phyloP scores from a whole-genome alignment of 768 basidiomycete species.

The Serendipita sp. region DNA sequence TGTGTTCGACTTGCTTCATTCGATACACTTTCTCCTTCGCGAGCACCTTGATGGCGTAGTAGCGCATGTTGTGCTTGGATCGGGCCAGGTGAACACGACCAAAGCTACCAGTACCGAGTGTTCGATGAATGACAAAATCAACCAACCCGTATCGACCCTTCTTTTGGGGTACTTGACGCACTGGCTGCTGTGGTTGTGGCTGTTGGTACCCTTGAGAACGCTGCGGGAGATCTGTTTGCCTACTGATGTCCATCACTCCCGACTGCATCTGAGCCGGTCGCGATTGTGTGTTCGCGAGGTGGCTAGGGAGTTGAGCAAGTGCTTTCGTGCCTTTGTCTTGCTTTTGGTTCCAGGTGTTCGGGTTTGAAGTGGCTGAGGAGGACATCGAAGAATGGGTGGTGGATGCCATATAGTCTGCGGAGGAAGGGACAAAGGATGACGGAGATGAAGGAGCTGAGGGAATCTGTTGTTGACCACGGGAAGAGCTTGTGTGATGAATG shows the following conservation, averaged over 20 bases:
- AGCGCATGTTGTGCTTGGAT: slow-evolving; percentile 87
- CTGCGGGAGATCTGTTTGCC: neutral
- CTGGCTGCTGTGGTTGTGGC: neutral
- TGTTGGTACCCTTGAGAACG: neutral
- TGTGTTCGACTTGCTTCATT: slow-evolving; percentile 93
- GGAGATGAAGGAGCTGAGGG: neutral
- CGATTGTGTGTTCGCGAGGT: neutral
- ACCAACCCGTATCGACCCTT: slow-evolving; percentile 47
- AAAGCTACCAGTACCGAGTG: slow-evolving; percentile 89
- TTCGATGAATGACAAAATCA: slow-evolving; percentile 70
- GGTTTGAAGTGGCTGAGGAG: neutral
- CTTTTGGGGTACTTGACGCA: neutral
- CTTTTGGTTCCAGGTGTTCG: neutral
- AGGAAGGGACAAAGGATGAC: neutral
- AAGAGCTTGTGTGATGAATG: neutral
- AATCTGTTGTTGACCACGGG: neutral
- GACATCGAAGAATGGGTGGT: neutral
- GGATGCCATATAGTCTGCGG: neutral
- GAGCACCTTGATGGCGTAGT: slow-evolving; percentile 90
- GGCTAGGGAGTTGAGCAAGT: neutral
- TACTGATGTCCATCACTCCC: neutral
- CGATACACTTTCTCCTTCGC: slow-evolving; percentile 84
- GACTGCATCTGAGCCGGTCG: neutral
- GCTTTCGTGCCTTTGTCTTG: neutral
- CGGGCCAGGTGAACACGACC: slow-evolving; percentile 88